Evolutionary conservation across 371 early-diverging fungal genomes (phyloP), one percentile per base, ranked within the genome.

Genomic region (Mycotypha africana): DNA sequence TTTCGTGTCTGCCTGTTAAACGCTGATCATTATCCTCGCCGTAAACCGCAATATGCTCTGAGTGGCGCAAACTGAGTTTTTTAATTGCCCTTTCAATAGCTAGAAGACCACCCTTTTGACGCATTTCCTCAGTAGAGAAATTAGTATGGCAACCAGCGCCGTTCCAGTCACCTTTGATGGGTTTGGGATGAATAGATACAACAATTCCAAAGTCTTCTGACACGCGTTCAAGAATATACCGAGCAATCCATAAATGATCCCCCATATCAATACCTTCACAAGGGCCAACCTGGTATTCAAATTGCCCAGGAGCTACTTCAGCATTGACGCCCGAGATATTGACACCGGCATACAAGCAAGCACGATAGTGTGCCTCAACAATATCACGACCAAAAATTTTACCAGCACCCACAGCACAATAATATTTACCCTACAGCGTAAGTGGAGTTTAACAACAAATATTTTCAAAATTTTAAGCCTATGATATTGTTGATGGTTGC

Each of bases 1-100:
- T 81, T 47, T 81, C 81, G 41, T 81, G 81, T 33, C 51, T 46
- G 46, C 81, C 81, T 21, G 81, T 81, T 35, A 81, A 57, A 32
- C 81, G 76, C 40, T 76, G 76, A 23, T 81, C 79, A 42, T 81
- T 81, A 42, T 81, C 81, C 53, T 69, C 74, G 49, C 82, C 82
- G 53, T 81, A 81, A 42, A 79, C 79, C 37, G 75, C 79, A 51
- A 81, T 81, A 53, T 81, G 82, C 38, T 71, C 79, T 15, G 47
- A 15, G 49, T 81, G 82, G 39, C 74, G 67, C 33, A 52, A 30
- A 32, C 62, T 47, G 51, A 81, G 56, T 53, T 76, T 77, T 39
- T 78, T 64, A 42, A 81, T 79, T 38, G 78, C 73, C 8, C 62
- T 67, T 44, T 78, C 68, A 45, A 81, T 81, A 38, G 73, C 72